A percentile compares a stretch with the other conserved stretches of the same genome.
phyloP scores from a whole-genome alignment of 1,139 yeast species.

The Zygosaccharomyces pseudobailii region DNA sequence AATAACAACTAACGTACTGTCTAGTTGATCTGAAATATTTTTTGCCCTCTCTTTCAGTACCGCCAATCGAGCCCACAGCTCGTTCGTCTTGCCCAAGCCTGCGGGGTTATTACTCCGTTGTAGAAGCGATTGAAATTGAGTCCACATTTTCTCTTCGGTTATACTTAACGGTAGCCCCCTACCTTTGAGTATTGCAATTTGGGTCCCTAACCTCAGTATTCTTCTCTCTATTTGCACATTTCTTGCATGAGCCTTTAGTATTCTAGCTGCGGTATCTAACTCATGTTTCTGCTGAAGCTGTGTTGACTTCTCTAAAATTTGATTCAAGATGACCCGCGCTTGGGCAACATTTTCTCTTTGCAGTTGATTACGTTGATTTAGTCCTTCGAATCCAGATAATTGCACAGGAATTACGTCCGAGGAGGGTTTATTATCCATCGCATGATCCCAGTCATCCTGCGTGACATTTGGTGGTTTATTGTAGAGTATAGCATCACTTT shows the following conservation, averaged over 20 bases:
- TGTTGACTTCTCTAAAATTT: constrained; percentile 68
- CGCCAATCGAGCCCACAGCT: constrained; percentile 86
- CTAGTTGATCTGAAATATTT: constrained; percentile 48
- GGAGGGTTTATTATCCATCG: constrained; percentile 74
- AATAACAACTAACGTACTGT: constrained; percentile 35
- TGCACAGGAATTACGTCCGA: constrained; percentile 59
- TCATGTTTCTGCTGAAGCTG: constrained; percentile 81
- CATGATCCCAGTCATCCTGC: constrained; percentile 93
- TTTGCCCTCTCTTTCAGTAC: constrained; percentile 72
- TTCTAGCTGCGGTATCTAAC: constrained; percentile 70
- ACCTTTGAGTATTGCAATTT: constrained; percentile 61
- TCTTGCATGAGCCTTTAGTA: constrained; percentile 38
- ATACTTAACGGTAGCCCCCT: constrained; percentile 82
- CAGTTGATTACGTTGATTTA: constrained; percentile 69
- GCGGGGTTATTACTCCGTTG: constrained; percentile 67
- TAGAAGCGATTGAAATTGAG: constrained; percentile 61
- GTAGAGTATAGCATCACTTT: constrained; percentile 52
- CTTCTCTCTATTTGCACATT: constrained; percentile 56
- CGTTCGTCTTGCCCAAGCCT: constrained; percentile 80
- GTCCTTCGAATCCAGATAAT: constrained; percentile 78
- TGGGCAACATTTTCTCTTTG: constrained; percentile 86
- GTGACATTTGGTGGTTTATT: constrained; percentile 67
- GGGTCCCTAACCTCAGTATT: constrained; percentile 60
- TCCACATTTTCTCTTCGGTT: constrained; percentile 82
- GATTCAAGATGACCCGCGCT: constrained; percentile 71